Evolutionary conservation across 2,329 filamentous ascomycete species (phyloP), one percentile per base, ranked within the genome.

Genomic region (Colletotrichum cordylinicola): DNA sequence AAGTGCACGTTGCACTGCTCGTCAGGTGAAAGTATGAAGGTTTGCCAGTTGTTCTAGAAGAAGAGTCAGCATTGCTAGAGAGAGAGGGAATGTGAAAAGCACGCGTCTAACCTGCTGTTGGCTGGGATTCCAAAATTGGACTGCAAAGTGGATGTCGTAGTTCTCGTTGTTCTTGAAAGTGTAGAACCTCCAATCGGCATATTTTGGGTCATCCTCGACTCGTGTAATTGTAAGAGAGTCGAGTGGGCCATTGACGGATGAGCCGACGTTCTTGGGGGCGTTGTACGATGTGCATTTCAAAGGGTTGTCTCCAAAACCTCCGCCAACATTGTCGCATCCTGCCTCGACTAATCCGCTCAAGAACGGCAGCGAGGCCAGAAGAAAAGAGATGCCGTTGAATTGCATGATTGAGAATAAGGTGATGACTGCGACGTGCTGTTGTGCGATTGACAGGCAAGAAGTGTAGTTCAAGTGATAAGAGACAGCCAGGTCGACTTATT

Each of bases 1-100:
- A 56, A 68, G 4, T 56, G 33, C n/a, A 68, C n/a, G 66, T 37
- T 24, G 4, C 66, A 68, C 48, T 58, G 39, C 31, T 68, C 66
- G 8, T 52, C 66, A 33, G 48, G 48, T n/a, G 48, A 29, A 16
- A 68, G 27, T 2, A 10, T 68, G 18, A 35, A 67, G 13, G 27
- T 33, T 33, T n/a, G 27, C 66, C 66, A 68, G 18, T 24, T 16
- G 15, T 68, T 68, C 66, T 68, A 58, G 24, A 4, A 21, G 12
- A 8, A 58, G 6, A 10, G 29, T 67, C 29, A 55, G 65, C 3
- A 29, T 15, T 67, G 1, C 3, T 2, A 1, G 10, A 0, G 39
- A 27, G 16, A n/a, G n/a, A n/a, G n/a, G n/a, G n/a, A 29, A 6
- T 15, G n/a, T 1, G 3, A 0, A 21, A 35, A 33, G 15, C 29